Evolutionary conservation across 2,329 filamentous ascomycete species (phyloP).

Genomic region (Aspergillus pseudonomiae): DNA sequence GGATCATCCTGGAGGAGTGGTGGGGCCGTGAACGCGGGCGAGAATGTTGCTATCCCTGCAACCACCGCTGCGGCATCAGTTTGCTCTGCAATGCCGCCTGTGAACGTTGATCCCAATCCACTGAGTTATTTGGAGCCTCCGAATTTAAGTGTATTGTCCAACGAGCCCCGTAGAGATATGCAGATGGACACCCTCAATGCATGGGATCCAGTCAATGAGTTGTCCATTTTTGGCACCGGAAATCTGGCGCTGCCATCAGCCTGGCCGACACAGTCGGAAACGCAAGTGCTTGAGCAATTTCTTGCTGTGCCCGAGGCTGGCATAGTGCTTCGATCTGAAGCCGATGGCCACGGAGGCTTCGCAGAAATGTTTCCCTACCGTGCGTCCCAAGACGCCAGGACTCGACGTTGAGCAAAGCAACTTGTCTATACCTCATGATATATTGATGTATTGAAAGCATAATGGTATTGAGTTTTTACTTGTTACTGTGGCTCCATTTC

Average conservation of each 20-base stretch:
- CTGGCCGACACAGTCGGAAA: conserved; percentile 24
- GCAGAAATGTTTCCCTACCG: not conserved
- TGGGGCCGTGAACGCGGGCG: not conserved
- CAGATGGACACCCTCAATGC: conserved; percentile 11
- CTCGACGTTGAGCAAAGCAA: not conserved
- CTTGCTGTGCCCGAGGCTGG: conserved; percentile 6
- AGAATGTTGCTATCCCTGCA: not conserved
- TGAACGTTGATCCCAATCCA: not conserved
- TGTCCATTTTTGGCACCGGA: conserved; percentile 19
- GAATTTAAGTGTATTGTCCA: not conserved
- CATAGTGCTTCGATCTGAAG: not conserved
- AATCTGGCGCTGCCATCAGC: conserved; percentile 14
- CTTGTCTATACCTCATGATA: not conserved
- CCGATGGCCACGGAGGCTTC: not conserved
- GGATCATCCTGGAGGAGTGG: conserved; percentile 13
- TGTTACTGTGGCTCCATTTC: not conserved
- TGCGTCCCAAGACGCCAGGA: not conserved
- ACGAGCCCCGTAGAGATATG: not conserved
- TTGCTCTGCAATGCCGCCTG: not conserved
- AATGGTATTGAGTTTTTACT: not conserved
- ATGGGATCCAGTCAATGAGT: conserved; percentile 17
- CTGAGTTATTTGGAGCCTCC: not conserved
- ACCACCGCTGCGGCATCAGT: not conserved
- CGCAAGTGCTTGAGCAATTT: conserved; percentile 26
- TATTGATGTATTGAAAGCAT: not conserved